A percentile compares a stretch with the other conserved stretches of the same genome.
Conservation (phyloP, 208 protist species). For the Acanthamoeba sp. region DNA sequence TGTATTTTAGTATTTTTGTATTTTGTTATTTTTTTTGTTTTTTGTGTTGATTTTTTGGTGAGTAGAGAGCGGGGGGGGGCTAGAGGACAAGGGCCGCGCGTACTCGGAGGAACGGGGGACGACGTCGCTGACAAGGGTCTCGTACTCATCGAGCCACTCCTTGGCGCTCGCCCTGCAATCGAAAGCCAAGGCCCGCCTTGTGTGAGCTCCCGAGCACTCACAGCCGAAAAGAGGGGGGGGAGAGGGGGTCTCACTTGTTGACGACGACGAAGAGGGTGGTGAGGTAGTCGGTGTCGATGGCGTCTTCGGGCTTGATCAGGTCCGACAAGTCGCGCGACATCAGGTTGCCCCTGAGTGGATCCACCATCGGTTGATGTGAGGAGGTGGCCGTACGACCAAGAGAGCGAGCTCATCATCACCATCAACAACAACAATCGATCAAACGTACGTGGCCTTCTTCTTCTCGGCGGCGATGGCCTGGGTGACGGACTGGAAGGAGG, state of each 20-base stretch:
- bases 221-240: neutral
- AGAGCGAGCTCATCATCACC: too few relatives aligned
- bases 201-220: too few relatives aligned
- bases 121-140: constrained; percentile 82
- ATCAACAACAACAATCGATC: neutral
- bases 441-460: constrained; percentile 79
- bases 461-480: constrained; percentile 79
- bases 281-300: constrained; percentile 85
- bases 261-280: constrained; percentile 87
- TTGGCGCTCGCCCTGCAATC: constrained; percentile 72
- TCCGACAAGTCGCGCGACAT: constrained; percentile 77
- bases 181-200: too few relatives aligned
- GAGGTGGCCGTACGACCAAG: too few relatives aligned
- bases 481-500: constrained; percentile 71
- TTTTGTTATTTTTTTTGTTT: too few relatives aligned
- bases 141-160: constrained; percentile 83
- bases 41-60: too few relatives aligned
- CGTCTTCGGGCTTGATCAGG: constrained; percentile 78
- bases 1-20: too few relatives aligned
- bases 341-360: constrained; percentile 79
- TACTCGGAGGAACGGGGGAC: constrained; percentile 82
- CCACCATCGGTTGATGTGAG: neutral
- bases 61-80: too few relatives aligned
- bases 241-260: constrained; percentile 71
- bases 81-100: neutral